Evolutionary conservation across 2,329 filamentous ascomycete genomes (phyloP).

Genomic region (Scortechinia acanthostroma): DNA sequence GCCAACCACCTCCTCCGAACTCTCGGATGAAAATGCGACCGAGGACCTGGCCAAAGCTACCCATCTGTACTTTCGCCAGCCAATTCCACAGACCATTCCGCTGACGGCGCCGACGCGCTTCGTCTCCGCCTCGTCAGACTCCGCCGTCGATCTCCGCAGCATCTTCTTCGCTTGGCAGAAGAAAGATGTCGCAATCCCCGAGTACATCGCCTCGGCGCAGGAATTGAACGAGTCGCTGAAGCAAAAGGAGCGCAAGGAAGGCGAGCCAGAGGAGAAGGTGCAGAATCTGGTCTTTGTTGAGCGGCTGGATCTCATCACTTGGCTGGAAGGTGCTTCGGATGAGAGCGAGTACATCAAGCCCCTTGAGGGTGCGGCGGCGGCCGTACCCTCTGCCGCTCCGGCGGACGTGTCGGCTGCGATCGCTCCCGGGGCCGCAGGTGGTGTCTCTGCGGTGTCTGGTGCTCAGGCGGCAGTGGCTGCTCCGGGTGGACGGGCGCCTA

Average conservation of each 20-base stretch:
- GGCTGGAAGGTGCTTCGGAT: slow-evolving; percentile 82
- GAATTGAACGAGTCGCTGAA: slow-evolving; percentile 60
- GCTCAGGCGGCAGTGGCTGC: slow-evolving; percentile 27
- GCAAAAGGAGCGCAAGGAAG: slow-evolving; percentile 37
- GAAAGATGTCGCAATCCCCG: slow-evolving; percentile 79
- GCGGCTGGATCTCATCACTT: slow-evolving; percentile 83
- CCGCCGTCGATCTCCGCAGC: slow-evolving; percentile 77
- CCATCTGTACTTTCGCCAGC: slow-evolving; percentile 67
- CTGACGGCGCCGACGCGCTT: slow-evolving; percentile 78
- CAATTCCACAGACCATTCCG: slow-evolving; percentile 52
- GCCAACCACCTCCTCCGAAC: slow-evolving; percentile 66
- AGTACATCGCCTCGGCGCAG: slow-evolving; percentile 81
- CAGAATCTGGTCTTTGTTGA: slow-evolving; percentile 89
- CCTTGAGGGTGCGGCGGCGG: slow-evolving; percentile 44
- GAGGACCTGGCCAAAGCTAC: slow-evolving; percentile 63
- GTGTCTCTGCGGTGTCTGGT: slow-evolving; percentile 18
- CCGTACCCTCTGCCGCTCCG: slow-evolving; percentile 31
- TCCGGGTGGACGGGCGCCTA: slow-evolving; percentile 46
- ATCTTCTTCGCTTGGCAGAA: slow-evolving; percentile 96
- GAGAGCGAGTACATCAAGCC: slow-evolving; percentile 91
- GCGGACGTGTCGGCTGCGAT: slow-evolving; percentile 25
- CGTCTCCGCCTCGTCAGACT: slow-evolving; percentile 58
- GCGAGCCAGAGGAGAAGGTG: slow-evolving; percentile 58
- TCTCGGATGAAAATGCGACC: slow-evolving; percentile 49
- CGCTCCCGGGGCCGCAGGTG: slow-evolving; percentile 34